Evolutionary conservation across 257 asterid species (phyloP).

Genomic region (Solanum tacnaense): DNA sequence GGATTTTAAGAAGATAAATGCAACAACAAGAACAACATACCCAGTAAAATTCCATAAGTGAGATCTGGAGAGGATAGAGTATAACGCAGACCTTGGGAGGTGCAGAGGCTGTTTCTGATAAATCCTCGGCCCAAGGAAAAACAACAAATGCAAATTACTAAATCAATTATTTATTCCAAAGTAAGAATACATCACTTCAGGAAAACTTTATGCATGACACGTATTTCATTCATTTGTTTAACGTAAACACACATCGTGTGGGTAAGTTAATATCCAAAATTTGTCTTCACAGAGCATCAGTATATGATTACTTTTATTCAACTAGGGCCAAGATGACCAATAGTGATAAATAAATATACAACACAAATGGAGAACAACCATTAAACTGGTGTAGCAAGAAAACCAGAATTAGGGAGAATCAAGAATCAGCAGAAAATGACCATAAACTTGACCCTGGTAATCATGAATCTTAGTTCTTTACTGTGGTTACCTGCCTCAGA

Average conservation of each 20-base stretch:
- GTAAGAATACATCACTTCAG: neutral
- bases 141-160: neutral
- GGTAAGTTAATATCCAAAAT: neutral
- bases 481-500: constrained; percentile 72
- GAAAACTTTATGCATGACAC: neutral
- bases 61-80: neutral
- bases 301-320: neutral
- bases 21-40: neutral
- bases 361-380: neutral
- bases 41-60: neutral
- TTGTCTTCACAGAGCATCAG: neutral
- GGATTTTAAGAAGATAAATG: neutral
- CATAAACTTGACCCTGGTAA: neutral
- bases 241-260: neutral
- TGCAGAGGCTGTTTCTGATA: neutral
- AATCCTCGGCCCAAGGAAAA: neutral
- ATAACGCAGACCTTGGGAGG: neutral
- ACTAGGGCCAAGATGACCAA: neutral
- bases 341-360: neutral
- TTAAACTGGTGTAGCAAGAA: neutral
- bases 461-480: constrained; percentile 38
- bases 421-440: neutral
- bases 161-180: neutral
- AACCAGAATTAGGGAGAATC: neutral
- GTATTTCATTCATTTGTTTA: neutral